phyloP scores from a whole-genome alignment of 768 basidiomycete genomes.

The Mycena latifolia region DNA sequence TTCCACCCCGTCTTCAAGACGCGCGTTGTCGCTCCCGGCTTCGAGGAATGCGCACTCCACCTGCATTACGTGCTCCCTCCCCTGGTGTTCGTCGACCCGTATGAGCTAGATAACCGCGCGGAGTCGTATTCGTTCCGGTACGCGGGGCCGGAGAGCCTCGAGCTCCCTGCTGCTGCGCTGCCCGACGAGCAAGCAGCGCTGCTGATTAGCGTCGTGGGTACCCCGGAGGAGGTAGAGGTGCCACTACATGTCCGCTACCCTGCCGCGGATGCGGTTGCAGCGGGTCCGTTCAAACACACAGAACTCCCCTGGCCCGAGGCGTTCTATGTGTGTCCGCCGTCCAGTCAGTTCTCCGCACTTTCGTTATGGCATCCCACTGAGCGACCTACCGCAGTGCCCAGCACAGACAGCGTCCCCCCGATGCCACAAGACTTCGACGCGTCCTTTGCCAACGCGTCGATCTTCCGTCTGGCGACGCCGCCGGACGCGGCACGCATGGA shows the following conservation, averaged over 20 bases:
- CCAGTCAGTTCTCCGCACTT: slow-evolving; percentile 20
- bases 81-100: slow-evolving; percentile 60
- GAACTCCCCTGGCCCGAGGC: slow-evolving; percentile 52
- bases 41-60: slow-evolving; percentile 50
- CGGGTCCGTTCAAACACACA: slow-evolving; percentile 42
- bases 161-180: slow-evolving; percentile 55
- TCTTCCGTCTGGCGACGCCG: slow-evolving; percentile 5
- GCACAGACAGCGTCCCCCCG: neutral
- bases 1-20: slow-evolving; percentile 54
- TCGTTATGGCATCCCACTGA: neutral
- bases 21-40: slow-evolving; percentile 36
- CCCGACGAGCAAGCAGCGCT: slow-evolving; percentile 36
- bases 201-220: slow-evolving; percentile 40
- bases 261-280: slow-evolving; percentile 45
- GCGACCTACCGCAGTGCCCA: neutral
- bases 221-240: slow-evolving; percentile 45
- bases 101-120: slow-evolving; percentile 57
- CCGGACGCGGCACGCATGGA: slow-evolving; percentile 25
- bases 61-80: slow-evolving; percentile 56
- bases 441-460: slow-evolving; percentile 24
- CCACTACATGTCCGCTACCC: slow-evolving; percentile 62
- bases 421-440: slow-evolving; percentile 36
- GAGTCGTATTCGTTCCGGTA: slow-evolving; percentile 54
- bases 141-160: slow-evolving; percentile 58
- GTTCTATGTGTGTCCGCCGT: slow-evolving; percentile 54